Evolutionary conservation across 228 moss, liverwort and hornwort genomes (phyloP), one percentile per base, ranked within the genome.

Genomic region (Sphagnum magellanicum): DNA sequence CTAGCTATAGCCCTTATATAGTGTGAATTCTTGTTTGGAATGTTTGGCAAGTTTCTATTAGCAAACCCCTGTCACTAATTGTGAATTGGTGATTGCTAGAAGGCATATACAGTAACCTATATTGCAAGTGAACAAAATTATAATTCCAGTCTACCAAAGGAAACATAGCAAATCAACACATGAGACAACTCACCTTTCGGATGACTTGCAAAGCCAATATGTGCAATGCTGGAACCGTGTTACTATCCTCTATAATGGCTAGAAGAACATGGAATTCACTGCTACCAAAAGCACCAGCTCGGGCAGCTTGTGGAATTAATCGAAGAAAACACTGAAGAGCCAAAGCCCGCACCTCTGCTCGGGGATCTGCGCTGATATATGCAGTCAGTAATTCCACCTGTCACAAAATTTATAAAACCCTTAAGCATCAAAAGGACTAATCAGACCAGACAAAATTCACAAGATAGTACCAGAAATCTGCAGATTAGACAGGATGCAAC

Each of bases 361-460:
- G 92, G 76, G 94, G 98, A 75, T 98, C 98, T 72, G 85, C 87
- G 67, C 84, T 84, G 75, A 89, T 63, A 70, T 98, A 98, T 8
- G 78, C 82, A 70, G 92, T 74, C 50, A 94, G 78, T 68, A 94
- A 81, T 79, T 98, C 85, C 62, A 98, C 94, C 98, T 98, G 92
- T 86, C 77, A 74, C 73, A 66, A 49, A 72, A 49, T 74, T 83
- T 76, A 32, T 3, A 32, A 32, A 32, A 3, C 3, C 32, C 32
- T 32, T 78, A 70, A 84, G 66, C 65, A 72, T 74, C 78, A 73
- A 71, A 66, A n/a, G 47, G 16, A 32, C 32, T 32, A 32, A 32
- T 32, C 32, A 32, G 32, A 32, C 32, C 32, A 11, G 15, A 11
- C 59, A 59, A 59, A 59, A 15, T 11, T 59, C 15, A 11, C 59